These are phyloP conservation scores for Dichotomocladium elegans DNA, from an alignment of 371 early-diverging fungal genomes.

Conservation along the genomic window DNA sequence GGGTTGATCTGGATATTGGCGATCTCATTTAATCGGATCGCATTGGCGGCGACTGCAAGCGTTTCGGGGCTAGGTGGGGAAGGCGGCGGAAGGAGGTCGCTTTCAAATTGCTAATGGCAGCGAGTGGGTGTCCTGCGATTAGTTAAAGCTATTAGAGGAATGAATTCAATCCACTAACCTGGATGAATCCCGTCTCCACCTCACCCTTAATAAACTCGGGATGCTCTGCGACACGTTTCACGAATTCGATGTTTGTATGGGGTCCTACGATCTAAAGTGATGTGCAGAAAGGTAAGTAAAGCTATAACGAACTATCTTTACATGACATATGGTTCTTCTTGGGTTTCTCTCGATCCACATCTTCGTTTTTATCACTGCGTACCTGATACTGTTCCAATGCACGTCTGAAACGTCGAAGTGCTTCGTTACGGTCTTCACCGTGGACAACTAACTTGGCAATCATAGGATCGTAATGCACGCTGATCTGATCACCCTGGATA, in stretches of 20 bases:
- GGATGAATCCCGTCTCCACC: constrained; percentile 94
- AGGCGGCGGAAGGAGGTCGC: constrained; percentile 60
- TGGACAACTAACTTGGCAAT: constrained; percentile 93
- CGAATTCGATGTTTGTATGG: constrained; percentile 90
- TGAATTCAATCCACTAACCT: constrained; percentile 45
- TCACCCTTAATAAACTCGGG: constrained; percentile 85
- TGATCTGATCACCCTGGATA: constrained; percentile 85
- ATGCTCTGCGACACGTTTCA: constrained; percentile 74
- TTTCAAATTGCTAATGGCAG: constrained; percentile 54
- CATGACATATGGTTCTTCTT: too few species aligned
- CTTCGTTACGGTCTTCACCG: constrained; percentile 81
- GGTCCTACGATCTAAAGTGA: constrained; percentile 71
- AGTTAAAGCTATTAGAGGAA: too few species aligned
- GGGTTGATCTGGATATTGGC: constrained; percentile 23
- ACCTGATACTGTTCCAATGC: constrained; percentile 81
- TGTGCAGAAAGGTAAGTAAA: not conserved
- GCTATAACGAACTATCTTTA: too few species aligned
- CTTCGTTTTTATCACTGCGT: not conserved
- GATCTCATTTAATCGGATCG: constrained; percentile 52
- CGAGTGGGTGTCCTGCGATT: too few species aligned
- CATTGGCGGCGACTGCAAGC: constrained; percentile 73
- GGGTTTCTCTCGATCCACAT: not conserved
- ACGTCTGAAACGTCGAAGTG: constrained; percentile 75
- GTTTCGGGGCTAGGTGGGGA: constrained; percentile 49
- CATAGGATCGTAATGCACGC: constrained; percentile 96